Evolutionary conservation across 179 eudicot species (phyloP).

Genomic region (Silene noctiflora): DNA sequence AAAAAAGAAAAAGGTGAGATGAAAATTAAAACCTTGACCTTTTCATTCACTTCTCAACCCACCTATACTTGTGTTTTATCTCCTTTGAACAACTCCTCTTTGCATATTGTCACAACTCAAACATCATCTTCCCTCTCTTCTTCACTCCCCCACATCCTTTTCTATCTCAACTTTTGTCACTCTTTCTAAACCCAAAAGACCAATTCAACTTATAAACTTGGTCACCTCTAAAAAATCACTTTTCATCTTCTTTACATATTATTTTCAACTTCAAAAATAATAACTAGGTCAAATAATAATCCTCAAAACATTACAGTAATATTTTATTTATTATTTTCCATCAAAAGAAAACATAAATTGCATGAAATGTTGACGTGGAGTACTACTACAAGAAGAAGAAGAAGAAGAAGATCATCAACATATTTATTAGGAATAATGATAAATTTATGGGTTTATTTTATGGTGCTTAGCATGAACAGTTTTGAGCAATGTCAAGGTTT

Average conservation of each 20-base stretch:
- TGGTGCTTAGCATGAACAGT: slow-evolving; percentile 21
- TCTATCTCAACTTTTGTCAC: slow-evolving; percentile 22
- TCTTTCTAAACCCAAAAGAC: slow-evolving; percentile 18
- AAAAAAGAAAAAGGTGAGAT: slow-evolving; percentile 1
- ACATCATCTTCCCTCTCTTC: not conserved
- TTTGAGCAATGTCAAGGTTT: slow-evolving; percentile 36
- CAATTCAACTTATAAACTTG: slow-evolving; percentile 17
- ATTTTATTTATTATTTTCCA: not conserved
- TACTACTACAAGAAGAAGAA: slow-evolving; percentile 15
- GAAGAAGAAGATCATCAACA: slow-evolving; percentile 5
- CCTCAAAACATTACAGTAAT: too few species aligned
- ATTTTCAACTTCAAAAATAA: not conserved
- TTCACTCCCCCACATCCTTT: not conserved
- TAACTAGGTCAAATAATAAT: too few species aligned
- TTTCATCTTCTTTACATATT: not conserved
- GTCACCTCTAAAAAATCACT: not conserved
- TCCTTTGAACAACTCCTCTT: slow-evolving; percentile 5
- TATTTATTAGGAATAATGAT: not conserved
- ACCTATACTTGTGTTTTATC: slow-evolving; percentile 11
- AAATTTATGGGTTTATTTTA: not conserved
- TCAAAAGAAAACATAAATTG: not conserved
- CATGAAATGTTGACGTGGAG: slow-evolving; percentile 7
- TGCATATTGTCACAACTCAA: not conserved
- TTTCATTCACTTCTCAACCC: slow-evolving; percentile 22
- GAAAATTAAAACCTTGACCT: slow-evolving; percentile 26